Evolutionary conservation across 495 filamentous ascomycete genomes (phyloP).

Genomic region (Neurospora sp.): DNA sequence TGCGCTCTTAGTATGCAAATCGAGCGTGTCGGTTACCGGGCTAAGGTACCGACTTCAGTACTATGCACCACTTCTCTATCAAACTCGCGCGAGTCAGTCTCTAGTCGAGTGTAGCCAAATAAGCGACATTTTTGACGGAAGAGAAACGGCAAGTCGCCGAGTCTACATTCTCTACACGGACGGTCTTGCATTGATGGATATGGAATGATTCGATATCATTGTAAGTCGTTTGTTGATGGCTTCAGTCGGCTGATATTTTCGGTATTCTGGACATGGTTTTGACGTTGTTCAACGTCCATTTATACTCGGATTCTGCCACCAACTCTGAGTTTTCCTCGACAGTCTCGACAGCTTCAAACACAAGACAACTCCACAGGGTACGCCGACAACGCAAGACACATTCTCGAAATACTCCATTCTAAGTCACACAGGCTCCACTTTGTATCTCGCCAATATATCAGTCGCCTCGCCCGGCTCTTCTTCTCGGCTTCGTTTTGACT

Average conservation of each 20-base stretch:
- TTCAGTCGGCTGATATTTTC: background rate
- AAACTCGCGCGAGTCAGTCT: background rate
- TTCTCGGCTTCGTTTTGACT: background rate
- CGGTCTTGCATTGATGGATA: background rate
- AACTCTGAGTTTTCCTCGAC: background rate
- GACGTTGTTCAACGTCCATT: background rate
- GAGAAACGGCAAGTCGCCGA: background rate
- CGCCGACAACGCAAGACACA: background rate
- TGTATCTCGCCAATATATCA: background rate
- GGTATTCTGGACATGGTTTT: background rate
- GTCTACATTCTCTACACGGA: background rate
- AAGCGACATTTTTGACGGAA: background rate
- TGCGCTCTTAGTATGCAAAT: background rate
- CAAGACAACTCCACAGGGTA: background rate
- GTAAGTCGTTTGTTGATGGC: background rate
- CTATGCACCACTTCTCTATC: background rate
- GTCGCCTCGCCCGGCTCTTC: background rate
- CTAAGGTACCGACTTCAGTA: background rate
- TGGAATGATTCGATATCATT: background rate
- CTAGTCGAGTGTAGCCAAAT: background rate
- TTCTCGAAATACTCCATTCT: background rate
- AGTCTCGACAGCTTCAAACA: background rate
- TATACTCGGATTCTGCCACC: background rate
- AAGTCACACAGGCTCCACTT: background rate
- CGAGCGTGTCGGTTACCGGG: background rate